phyloP scores from a whole-genome alignment of 1,284 basidiomycete species.

The Naganishia sp. region DNA sequence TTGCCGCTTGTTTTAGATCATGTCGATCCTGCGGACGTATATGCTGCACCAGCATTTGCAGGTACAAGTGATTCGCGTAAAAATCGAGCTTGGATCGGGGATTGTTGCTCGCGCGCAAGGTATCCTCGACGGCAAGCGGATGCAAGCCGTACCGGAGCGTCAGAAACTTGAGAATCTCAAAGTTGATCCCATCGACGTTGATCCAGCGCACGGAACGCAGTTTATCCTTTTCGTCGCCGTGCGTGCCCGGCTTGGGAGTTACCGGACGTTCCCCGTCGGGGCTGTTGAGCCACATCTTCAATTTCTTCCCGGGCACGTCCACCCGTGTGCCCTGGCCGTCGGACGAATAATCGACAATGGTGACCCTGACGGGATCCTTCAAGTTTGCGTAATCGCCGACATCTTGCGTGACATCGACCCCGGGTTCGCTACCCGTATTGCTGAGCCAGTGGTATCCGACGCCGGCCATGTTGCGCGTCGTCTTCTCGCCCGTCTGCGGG shows the following conservation, averaged over 20 bases:
- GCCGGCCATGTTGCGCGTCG: constrained; percentile 21
- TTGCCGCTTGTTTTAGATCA: constrained; percentile 22
- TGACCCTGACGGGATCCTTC: constrained; percentile 25
- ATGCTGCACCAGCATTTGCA: constrained; percentile 53
- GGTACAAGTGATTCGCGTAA: constrained; percentile 51
- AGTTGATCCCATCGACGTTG: constrained; percentile 52
- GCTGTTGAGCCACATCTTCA: constrained; percentile 49
- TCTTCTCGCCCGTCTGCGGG: background rate
- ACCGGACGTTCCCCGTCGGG: constrained; percentile 40
- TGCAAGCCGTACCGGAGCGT: constrained; percentile 49
- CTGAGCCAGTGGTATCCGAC: constrained; percentile 43
- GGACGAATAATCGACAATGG: constrained; percentile 50
- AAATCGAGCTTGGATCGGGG: constrained; percentile 54
- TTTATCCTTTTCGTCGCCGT: constrained; percentile 39
- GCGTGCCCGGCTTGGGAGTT: constrained; percentile 28
- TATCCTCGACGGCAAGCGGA: constrained; percentile 53
- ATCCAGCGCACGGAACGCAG: constrained; percentile 36
- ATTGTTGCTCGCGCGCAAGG: constrained; percentile 45
- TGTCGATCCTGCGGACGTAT: constrained; percentile 39
- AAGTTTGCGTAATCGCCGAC: constrained; percentile 28
- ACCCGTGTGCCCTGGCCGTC: constrained; percentile 44
- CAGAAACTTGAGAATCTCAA: constrained; percentile 52
- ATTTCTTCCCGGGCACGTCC: constrained; percentile 46
- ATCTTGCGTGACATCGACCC: constrained; percentile 51
- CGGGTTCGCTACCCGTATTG: constrained; percentile 54